Conservation (phyloP, 163 green algal genomes). For the Chlorella variabilis region DNA sequence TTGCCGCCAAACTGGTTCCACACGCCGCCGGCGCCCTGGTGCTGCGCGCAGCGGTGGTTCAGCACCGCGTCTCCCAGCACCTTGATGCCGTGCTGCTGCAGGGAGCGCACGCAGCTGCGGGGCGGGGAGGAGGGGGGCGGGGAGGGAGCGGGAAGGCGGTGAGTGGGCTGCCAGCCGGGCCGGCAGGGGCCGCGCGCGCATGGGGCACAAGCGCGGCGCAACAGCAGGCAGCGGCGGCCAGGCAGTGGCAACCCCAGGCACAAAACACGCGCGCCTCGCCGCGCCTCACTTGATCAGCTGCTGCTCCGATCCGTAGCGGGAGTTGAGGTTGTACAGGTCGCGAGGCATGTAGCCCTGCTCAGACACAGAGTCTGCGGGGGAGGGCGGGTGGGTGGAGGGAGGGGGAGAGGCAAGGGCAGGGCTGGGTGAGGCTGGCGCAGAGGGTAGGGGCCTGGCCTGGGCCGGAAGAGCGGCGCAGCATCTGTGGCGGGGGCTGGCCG, state of each 20-base stretch:
- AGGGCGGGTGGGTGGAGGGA: no score
- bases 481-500: no score
- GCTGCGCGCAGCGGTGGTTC: slow-evolving; percentile 79
- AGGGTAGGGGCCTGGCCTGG: no score
- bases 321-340: slow-evolving; percentile 85
- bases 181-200: no score
- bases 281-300: slow-evolving; percentile 48
- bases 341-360: slow-evolving; percentile 40
- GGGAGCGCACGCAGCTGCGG: slow-evolving; percentile 32
- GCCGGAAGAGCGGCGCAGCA: no score
- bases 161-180: no score
- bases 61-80: slow-evolving; percentile 79
- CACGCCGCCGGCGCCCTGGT: slow-evolving; percentile 55
- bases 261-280: no score
- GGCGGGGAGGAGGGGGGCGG: neutral
- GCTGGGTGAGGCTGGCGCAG: no score
- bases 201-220: no score
- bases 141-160: neutral
- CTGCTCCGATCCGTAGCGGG: slow-evolving; percentile 68
- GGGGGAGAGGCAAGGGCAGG: neutral
- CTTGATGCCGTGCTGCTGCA: slow-evolving; percentile 58
- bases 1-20: slow-evolving; percentile 70
- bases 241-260: no score
- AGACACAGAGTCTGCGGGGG: slow-evolving; percentile 26
- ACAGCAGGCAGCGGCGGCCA: no score